A percentile compares a stretch with the other conserved stretches of the same genome.
phyloP scores from a whole-genome alignment of 192 early-diverging fungal genomes.

The Backusella luteola region DNA sequence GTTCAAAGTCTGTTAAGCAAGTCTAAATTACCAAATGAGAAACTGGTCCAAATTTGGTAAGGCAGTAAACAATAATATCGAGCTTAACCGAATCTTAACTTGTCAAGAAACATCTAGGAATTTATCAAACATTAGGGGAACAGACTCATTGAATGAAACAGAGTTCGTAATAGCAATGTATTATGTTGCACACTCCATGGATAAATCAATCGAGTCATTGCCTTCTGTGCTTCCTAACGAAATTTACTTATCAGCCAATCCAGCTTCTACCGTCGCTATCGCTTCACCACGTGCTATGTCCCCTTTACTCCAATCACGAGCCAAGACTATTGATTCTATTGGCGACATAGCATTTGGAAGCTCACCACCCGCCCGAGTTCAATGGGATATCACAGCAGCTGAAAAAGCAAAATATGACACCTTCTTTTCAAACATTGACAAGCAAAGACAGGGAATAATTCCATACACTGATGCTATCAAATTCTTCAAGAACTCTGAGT shows the following conservation, averaged over 20 bases:
- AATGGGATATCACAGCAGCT: slow-evolving; percentile 73
- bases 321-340: slow-evolving; percentile 22
- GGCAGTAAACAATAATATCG: background rate
- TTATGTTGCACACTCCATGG: slow-evolving; percentile 79
- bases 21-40: slow-evolving; percentile 77
- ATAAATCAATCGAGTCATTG: slow-evolving; percentile 60
- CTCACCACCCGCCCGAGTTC: background rate
- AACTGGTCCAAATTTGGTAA: slow-evolving; percentile 81
- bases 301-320: slow-evolving; percentile 15
- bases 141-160: slow-evolving; percentile 69
- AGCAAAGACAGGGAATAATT: slow-evolving; percentile 58
- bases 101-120: slow-evolving; percentile 36
- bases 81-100: background rate
- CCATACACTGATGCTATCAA: slow-evolving; percentile 44
- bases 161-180: slow-evolving; percentile 94
- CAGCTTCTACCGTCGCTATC: slow-evolving; percentile 18
- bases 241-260: slow-evolving; percentile 47
- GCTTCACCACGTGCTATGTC: slow-evolving; percentile 7
- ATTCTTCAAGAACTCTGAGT: slow-evolving; percentile 38
- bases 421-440: slow-evolving; percentile 78
- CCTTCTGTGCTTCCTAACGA: slow-evolving; percentile 66
- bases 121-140: slow-evolving; percentile 72
- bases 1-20: slow-evolving; percentile 77
- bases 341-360: slow-evolving; percentile 18
- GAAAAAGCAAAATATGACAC: slow-evolving; percentile 73